Conservation (phyloP, 1,284 basidiomycete species). For the Ceratobasidium papillatum region DNA sequence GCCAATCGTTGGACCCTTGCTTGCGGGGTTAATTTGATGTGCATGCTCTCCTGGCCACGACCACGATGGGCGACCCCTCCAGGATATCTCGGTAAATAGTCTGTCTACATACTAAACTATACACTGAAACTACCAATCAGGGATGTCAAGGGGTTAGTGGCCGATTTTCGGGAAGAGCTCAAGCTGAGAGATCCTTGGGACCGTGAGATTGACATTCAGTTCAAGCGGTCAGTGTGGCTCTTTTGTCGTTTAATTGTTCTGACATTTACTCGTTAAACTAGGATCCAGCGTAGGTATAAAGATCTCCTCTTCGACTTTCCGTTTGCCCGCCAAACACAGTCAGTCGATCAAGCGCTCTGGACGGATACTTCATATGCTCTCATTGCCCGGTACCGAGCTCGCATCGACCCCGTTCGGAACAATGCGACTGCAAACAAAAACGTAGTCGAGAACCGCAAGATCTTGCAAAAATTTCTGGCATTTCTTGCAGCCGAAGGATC, state of each 20-base stretch:
- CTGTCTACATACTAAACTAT: not conserved
- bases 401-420: constrained; percentile 56
- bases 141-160: constrained; percentile 49
- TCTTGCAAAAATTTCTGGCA: constrained; percentile 85
- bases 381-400: constrained; percentile 84
- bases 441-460: constrained; percentile 80
- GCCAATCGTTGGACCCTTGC: constrained; percentile 20
- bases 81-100: constrained; percentile 19
- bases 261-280: constrained; percentile 53
- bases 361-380: constrained; percentile 90
- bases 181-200: constrained; percentile 77
- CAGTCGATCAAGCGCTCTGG: constrained; percentile 87
- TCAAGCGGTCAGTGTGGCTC: not conserved
- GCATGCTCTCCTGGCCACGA: constrained; percentile 1
- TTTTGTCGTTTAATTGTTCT: constrained; percentile 38
- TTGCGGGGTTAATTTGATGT: constrained; percentile 1
- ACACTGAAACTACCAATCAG: constrained; percentile 38
- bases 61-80: constrained; percentile 33
- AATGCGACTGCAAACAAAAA: constrained; percentile 58
- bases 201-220: constrained; percentile 80
- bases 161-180: constrained; percentile 60
- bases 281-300: constrained; percentile 79
- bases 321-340: constrained; percentile 76
- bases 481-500: constrained; percentile 87
- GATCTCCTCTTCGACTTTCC: constrained; percentile 79